A percentile compares a stretch with the other conserved stretches of the same genome.
Evolutionary conservation across 306 rosid genomes (phyloP).

Genomic region (Psophocarpus tetragonolobus): DNA sequence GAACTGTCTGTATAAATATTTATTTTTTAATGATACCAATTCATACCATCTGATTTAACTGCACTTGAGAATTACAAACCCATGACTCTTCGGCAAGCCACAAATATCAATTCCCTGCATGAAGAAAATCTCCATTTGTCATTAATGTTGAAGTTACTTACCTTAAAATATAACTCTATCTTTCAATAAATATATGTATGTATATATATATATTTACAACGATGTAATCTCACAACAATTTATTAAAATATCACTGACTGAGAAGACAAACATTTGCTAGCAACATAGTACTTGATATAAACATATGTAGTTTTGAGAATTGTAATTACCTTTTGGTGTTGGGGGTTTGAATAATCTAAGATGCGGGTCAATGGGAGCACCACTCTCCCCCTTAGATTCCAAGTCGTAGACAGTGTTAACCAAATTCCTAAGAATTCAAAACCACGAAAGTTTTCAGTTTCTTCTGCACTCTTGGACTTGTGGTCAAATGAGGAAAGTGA

Average conservation of each 20-base stretch:
- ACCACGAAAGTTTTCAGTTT: not conserved
- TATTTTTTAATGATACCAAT: not conserved
- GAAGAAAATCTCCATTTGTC: not conserved
- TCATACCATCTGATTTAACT: not conserved
- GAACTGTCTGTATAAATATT: not conserved
- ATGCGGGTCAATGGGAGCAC: slow-evolving; percentile 12
- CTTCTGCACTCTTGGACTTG: not conserved
- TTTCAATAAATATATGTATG: not conserved
- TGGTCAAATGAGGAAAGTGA: not conserved
- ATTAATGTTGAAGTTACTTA: not conserved
- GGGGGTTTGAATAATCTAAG: not conserved
- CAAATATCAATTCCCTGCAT: not conserved
- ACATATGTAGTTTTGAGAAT: not conserved
- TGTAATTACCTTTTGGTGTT: not conserved
- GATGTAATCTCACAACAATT: not conserved
- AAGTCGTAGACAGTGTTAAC: not conserved
- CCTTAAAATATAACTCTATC: not conserved
- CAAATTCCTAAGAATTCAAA: not conserved
- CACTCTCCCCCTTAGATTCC: not conserved
- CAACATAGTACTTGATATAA: not conserved
- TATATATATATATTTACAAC: not conserved
- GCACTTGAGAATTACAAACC: not conserved
- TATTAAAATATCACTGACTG: not conserved
- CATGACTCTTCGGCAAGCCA: not conserved
- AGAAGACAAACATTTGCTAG: not conserved